Conservation (phyloP, 768 basidiomycete genomes). For the Candolleomyces aberdarensis region DNA sequence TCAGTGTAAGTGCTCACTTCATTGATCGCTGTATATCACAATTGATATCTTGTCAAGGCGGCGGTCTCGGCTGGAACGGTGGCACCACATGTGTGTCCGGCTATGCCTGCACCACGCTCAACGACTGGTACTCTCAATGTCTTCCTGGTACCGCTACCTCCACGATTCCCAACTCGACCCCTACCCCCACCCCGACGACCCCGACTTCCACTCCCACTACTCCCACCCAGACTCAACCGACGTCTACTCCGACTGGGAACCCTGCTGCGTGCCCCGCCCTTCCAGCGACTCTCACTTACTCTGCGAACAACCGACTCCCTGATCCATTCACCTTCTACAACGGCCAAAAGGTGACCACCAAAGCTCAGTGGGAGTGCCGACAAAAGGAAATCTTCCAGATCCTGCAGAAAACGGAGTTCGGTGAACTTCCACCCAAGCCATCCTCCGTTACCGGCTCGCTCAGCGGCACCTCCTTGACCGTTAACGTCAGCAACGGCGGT, state of each 20-base stretch:
- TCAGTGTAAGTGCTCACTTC: slow-evolving; percentile 25
- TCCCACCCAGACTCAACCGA: slow-evolving; percentile 10
- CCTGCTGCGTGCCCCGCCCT: slow-evolving; percentile 22
- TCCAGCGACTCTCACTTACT: slow-evolving; percentile 27
- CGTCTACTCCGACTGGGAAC: slow-evolving; percentile 3
- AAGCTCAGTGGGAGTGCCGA: slow-evolving; percentile 50
- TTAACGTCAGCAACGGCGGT: slow-evolving; percentile 44
- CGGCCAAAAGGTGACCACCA: slow-evolving; percentile 40
- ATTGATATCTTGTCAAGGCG: slow-evolving; percentile 20
- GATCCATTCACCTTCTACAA: slow-evolving; percentile 53
- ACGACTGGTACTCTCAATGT: slow-evolving; percentile 36
- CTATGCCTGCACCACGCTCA: slow-evolving; percentile 25
- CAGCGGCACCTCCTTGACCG: slow-evolving; percentile 42
- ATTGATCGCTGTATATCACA: neutral
- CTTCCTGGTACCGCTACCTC: slow-evolving; percentile 23
- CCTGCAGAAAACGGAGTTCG: slow-evolving; percentile 52
- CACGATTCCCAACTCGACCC: slow-evolving; percentile 6
- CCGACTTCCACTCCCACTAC: slow-evolving; percentile 16
- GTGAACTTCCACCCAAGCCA: slow-evolving; percentile 47
- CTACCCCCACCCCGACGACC: slow-evolving; percentile 10
- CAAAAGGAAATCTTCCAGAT: slow-evolving; percentile 45
- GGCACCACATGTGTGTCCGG: slow-evolving; percentile 32
- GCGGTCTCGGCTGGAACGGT: slow-evolving; percentile 35
- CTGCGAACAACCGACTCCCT: slow-evolving; percentile 41
- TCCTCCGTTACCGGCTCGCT: slow-evolving; percentile 41